Evolutionary conservation across 139 green algal species (phyloP).

Genomic region (Dunaliella primolecta): DNA sequence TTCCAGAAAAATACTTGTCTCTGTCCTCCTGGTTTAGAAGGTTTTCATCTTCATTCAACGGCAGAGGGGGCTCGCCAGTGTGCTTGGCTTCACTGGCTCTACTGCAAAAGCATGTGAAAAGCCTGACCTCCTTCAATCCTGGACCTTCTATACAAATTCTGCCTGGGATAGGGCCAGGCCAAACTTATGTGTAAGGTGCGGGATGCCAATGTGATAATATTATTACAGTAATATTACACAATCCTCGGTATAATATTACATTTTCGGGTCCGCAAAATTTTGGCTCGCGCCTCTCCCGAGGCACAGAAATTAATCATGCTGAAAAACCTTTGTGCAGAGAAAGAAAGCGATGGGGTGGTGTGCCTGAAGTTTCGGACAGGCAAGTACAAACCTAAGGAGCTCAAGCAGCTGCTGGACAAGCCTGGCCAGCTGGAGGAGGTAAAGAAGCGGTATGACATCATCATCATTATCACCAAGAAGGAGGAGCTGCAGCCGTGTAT

Average conservation of each 20-base stretch:
- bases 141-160: too few relatives aligned
- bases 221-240: background rate
- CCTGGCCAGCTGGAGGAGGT: background rate
- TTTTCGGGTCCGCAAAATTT: background rate
- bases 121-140: too few relatives aligned
- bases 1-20: too few relatives aligned
- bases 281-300: background rate
- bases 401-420: background rate
- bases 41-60: too few relatives aligned
- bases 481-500: background rate
- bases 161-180: too few relatives aligned
- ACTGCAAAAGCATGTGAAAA: too few relatives aligned
- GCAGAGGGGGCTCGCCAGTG: too few relatives aligned
- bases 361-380: background rate
- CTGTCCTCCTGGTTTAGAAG: too few relatives aligned
- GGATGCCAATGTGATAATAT: background rate
- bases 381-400: background rate
- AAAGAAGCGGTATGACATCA: background rate
- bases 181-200: background rate
- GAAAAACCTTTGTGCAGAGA: background rate
- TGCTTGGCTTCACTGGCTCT: too few relatives aligned
- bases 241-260: background rate
- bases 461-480: background rate
- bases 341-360: background rate
- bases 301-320: background rate